Evolutionary conservation across 805 yeast genomes (phyloP).

Genomic region (Monosporozyma yasuniensis): DNA sequence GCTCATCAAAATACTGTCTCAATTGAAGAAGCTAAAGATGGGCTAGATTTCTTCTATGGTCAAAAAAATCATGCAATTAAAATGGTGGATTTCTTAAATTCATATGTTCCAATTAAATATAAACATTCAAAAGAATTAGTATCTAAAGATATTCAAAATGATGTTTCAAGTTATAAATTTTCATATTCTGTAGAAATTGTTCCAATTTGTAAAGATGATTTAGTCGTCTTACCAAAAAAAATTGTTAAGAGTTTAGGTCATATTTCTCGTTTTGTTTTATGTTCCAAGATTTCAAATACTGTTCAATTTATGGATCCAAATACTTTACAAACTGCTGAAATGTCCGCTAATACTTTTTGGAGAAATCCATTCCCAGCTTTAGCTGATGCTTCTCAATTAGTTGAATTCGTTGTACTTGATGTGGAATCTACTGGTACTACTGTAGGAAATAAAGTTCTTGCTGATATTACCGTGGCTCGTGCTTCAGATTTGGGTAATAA

Average conservation of each 20-base stretch:
- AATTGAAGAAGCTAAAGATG: conserved; percentile 87
- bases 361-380: conserved; percentile 72
- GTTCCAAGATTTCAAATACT: conserved; percentile 75
- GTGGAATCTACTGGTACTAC: conserved; percentile 83
- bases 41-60: conserved; percentile 86
- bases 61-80: conserved; percentile 86
- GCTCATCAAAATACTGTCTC: conserved; percentile 92
- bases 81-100: conserved; percentile 80
- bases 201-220: conserved; percentile 94
- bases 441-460: conserved; percentile 69
- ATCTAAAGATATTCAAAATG: conserved; percentile 84
- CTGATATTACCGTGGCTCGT: conserved; percentile 88
- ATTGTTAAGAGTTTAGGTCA: conserved; percentile 78
- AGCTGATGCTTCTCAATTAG: conserved; percentile 63
- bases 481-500: conserved; percentile 83
- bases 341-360: conserved; percentile 69
- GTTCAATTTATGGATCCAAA: conserved; percentile 82
- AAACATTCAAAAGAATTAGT: conserved; percentile 87
- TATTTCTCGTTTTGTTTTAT: conserved; percentile 70
- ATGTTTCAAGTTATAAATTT: conserved; percentile 79
- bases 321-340: conserved; percentile 68
- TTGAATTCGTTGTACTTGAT: conserved; percentile 85
- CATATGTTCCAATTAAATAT: conserved; percentile 75
- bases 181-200: conserved; percentile 88
- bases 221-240: conserved; percentile 83